These are phyloP conservation scores for Boletus sp. DNA, from an alignment of 1,284 basidiomycete species.

Conservation along the genomic window DNA sequence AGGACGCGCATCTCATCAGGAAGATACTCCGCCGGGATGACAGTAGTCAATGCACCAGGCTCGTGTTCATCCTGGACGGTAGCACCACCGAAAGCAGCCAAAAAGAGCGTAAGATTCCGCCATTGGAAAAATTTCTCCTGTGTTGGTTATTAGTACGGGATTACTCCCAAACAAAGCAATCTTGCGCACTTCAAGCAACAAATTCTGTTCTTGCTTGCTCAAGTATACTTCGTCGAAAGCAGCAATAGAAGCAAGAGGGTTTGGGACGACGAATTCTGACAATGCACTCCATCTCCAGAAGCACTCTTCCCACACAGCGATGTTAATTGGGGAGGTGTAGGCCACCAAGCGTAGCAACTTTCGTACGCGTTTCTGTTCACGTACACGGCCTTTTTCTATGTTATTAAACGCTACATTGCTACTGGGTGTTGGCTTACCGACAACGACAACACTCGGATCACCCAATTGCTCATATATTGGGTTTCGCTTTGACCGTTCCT, in stretches of 20 bases:
- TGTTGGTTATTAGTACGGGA: constrained; percentile 14
- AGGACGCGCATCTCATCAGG: constrained; percentile 69
- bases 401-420: constrained; percentile 4
- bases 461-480: constrained; percentile 75
- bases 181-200: constrained; percentile 39
- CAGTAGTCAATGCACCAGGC: constrained; percentile 44
- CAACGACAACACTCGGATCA: constrained; percentile 62
- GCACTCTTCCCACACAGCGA: constrained; percentile 80
- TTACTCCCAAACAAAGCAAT: not conserved
- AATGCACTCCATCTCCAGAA: constrained; percentile 65
- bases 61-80: constrained; percentile 56
- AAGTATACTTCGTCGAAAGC: constrained; percentile 35
- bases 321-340: constrained; percentile 59
- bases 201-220: constrained; percentile 34
- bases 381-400: constrained; percentile 51
- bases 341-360: constrained; percentile 65
- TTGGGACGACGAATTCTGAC: constrained; percentile 45
- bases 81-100: constrained; percentile 72
- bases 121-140: constrained; percentile 79
- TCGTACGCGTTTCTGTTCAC: constrained; percentile 77
- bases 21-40: constrained; percentile 59
- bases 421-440: constrained; percentile 48
- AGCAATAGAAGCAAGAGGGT: constrained; percentile 32
- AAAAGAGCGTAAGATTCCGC: constrained; percentile 83
- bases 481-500: constrained; percentile 62